Conservation (phyloP, 140 eudicot genomes). For the Stevia rebaudiana region DNA sequence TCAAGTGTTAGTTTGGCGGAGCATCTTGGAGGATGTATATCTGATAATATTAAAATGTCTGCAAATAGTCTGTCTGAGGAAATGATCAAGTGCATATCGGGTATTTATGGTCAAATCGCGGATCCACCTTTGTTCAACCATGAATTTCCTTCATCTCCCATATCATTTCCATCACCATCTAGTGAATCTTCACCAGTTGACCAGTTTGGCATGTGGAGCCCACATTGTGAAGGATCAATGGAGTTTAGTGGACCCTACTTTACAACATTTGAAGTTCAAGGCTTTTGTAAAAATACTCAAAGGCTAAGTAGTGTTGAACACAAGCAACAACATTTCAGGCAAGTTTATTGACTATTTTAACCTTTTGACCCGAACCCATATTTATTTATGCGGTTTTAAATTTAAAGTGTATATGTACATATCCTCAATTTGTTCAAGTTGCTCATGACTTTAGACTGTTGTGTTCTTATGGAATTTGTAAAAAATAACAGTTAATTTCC, state of each 20-base stretch:
- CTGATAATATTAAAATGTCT: constrained; percentile 36
- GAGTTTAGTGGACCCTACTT: constrained; percentile 49
- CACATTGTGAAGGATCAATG: constrained; percentile 29
- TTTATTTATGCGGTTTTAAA: constrained; percentile 4
- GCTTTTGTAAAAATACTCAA: constrained; percentile 41
- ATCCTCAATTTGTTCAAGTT: not conserved
- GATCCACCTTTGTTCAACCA: constrained; percentile 54
- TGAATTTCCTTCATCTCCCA: constrained; percentile 46
- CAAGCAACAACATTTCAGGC: constrained; percentile 57
- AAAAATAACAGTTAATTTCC: not conserved
- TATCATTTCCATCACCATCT: constrained; percentile 50
- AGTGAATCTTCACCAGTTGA: constrained; percentile 43
- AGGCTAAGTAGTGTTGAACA: constrained; percentile 45
- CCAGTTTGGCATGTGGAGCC: constrained; percentile 47
- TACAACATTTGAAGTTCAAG: constrained; percentile 46
- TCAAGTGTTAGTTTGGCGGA: constrained; percentile 48
- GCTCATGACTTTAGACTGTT: not conserved
- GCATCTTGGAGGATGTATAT: constrained; percentile 37
- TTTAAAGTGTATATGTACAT: not conserved
- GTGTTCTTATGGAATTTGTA: not conserved
- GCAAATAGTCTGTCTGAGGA: constrained; percentile 79
- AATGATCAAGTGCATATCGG: constrained; percentile 66
- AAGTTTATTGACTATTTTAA: constrained; percentile 6
- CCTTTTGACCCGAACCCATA: not conserved
- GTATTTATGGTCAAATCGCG: constrained; percentile 60